phyloP scores from a whole-genome alignment of 768 basidiomycete genomes.

The Russula griseocarnosa region DNA sequence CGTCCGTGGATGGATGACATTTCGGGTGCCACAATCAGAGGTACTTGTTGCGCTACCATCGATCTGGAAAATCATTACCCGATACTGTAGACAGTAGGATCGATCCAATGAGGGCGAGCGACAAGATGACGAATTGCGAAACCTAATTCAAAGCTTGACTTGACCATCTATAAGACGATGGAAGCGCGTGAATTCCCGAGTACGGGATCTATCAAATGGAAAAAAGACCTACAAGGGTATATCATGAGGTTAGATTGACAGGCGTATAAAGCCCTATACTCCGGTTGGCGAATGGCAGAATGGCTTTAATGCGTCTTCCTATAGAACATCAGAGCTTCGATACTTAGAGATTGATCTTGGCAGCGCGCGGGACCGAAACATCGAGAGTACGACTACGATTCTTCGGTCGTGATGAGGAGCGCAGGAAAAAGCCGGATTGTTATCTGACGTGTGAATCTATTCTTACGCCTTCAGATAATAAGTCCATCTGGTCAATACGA shows the following conservation, averaged over 20 bases:
- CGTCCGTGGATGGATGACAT: not conserved
- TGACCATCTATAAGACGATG: not conserved
- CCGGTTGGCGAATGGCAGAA: not conserved
- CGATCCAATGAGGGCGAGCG: not conserved
- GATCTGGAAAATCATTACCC: not conserved
- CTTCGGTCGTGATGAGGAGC: not conserved
- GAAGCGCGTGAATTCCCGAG: not conserved
- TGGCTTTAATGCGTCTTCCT: not conserved
- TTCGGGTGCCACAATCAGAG: not conserved
- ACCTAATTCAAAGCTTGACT: not conserved
- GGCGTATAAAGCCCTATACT: not conserved
- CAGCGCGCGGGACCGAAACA: conserved; percentile 1
- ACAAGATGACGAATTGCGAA: not conserved
- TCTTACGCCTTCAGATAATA: not conserved
- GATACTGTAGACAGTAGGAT: no score
- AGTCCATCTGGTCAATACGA: not conserved
- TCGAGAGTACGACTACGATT: not conserved
- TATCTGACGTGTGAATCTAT: not conserved
- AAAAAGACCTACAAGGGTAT: not conserved
- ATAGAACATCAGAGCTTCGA: not conserved
- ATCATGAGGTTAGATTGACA: not conserved
- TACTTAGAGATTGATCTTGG: not conserved
- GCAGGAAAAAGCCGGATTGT: not conserved
- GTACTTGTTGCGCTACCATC: not conserved
- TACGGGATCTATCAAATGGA: conserved; percentile 1